Evolutionary conservation across 1,139 yeast species (phyloP), one percentile per base, ranked within the genome.

Genomic region (Blastobotrys niveus): DNA sequence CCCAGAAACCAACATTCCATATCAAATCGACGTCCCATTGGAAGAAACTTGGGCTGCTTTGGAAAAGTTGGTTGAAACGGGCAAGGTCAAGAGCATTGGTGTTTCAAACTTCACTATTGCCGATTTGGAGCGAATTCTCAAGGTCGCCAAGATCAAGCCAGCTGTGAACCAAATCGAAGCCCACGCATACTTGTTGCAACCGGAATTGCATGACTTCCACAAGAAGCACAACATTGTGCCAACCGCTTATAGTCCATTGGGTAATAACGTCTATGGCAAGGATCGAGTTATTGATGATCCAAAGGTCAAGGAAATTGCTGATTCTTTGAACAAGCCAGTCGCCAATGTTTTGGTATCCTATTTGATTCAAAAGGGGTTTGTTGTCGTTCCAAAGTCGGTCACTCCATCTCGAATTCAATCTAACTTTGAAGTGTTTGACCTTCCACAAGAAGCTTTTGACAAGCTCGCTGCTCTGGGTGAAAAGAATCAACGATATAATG

Each of bases 161-260:
- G 84, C 82, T 43, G 86, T 77, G 46, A 73, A 82, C 58, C 95
- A 87, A 67, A 82, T 87, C 60, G 96, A 87, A 70, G 88, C 82
- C 65, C 95, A 86, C 65, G 95, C 95, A 52, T 86, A 82, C 70
- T 73, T 86, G 63, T 84, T 82, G 55, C 95, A 86, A 68, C 76
- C 76, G 49, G 72, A 72, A 55, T 71, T 86, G 61, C 64, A 84
- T 50, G 74, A 80, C 55, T 84, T 67, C 61, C 82, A 75, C 51
- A 76, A 82, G 61, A 59, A 66, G 35, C 65, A 76, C 52, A 79
- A 74, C 42, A 77, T 86, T 59, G 81, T 78, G 43, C 72, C 86
- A 54, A 82, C 85, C 42, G 95, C 83, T 18, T 87, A 87, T 71
- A 83, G 94, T 7, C 82, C 95, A 9, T 82, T 86, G 60, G 93